Evolutionary conservation across 345 rosid genomes (phyloP).

Genomic region (Salix arbutifolia): DNA sequence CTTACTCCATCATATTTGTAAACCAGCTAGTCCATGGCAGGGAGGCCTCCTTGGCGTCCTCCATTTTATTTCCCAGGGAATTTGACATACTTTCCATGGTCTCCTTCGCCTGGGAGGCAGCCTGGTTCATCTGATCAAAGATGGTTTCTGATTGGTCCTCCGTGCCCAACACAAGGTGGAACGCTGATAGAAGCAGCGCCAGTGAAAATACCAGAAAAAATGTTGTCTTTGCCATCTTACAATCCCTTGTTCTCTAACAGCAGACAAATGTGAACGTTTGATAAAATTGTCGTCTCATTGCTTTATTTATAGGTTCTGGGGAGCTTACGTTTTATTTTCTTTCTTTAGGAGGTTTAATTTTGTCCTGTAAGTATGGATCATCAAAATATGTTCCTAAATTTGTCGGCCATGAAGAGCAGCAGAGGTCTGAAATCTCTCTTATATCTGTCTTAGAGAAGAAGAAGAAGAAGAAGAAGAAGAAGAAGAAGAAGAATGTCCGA

Average conservation of each 20-base stretch:
- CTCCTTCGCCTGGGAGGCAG: neutral
- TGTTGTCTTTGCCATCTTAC: slow-evolving; percentile 8
- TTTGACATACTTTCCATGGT: neutral
- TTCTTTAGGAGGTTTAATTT: neutral
- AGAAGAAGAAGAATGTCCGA: neutral
- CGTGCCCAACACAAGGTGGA: neutral
- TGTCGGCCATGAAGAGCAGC: too few relatives aligned
- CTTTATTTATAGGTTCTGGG: neutral
- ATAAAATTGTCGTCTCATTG: neutral
- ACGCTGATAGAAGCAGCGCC: neutral
- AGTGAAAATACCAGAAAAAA: neutral
- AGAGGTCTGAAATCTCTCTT: neutral
- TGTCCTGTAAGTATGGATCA: neutral
- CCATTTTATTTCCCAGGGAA: neutral
- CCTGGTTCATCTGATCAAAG: neutral
- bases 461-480: too few relatives aligned
- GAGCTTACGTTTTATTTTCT: neutral
- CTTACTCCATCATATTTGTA: neutral
- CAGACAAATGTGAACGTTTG: neutral
- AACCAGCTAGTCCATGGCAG: neutral
- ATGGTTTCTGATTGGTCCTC: neutral
- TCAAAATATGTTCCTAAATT: neutral
- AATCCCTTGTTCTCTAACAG: neutral
- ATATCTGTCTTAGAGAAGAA: neutral
- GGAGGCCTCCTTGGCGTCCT: neutral